These are phyloP conservation scores for Hypoxylon sp. DNA, from an alignment of 2,329 filamentous ascomycete species.

Conservation along the genomic window DNA sequence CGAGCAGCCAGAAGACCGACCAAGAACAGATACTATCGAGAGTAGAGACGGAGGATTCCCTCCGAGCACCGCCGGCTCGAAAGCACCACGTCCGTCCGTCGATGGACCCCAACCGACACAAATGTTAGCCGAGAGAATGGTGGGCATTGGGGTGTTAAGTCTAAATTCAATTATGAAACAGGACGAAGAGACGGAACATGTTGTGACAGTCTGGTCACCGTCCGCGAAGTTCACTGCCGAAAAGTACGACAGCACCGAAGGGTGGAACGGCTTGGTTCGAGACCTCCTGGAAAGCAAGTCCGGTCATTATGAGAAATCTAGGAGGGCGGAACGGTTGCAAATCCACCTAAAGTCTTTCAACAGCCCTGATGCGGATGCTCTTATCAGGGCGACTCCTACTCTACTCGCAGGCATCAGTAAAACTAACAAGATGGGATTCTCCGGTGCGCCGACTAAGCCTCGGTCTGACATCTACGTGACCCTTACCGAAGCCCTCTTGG, in stretches of 20 bases:
- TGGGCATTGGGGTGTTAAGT: constrained; percentile 83
- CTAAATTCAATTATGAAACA: constrained; percentile 82
- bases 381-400: constrained; percentile 91
- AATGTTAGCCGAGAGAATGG: constrained; percentile 74
- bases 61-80: constrained; percentile 71
- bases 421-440: constrained; percentile 93
- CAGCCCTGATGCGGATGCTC: constrained; percentile 80
- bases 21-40: constrained; percentile 54
- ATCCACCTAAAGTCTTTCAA: constrained; percentile 85
- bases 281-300: constrained; percentile 80
- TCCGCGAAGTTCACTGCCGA: constrained; percentile 68
- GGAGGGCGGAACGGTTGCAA: constrained; percentile 81
- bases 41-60: constrained; percentile 63
- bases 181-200: constrained; percentile 79
- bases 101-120: constrained; percentile 55
- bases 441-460: constrained; percentile 87
- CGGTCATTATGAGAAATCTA: constrained; percentile 81
- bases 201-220: constrained; percentile 83
- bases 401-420: constrained; percentile 84
- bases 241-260: constrained; percentile 71
- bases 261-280: constrained; percentile 80
- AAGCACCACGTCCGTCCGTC: constrained; percentile 55
- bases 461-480: constrained; percentile 97
- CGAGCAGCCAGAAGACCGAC: constrained; percentile 64
- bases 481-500: constrained; percentile 82